Evolutionary conservation across 768 basidiomycete species (phyloP).

Genomic region (Gloeophyllum trabeum): DNA sequence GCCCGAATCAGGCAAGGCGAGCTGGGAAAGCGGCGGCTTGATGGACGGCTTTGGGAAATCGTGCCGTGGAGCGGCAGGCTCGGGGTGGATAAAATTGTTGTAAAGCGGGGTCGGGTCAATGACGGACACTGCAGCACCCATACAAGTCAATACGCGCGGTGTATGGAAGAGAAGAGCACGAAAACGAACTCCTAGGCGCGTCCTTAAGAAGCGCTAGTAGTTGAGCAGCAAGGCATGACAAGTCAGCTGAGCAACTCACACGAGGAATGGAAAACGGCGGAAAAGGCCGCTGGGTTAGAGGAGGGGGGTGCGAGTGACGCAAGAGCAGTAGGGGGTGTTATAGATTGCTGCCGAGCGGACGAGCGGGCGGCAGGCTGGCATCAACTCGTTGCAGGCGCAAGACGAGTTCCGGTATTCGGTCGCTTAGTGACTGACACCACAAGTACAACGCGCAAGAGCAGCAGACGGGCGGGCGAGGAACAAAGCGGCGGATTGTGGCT

Average conservation of each 20-base stretch:
- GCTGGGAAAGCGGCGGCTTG: background rate
- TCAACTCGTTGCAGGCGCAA: no score
- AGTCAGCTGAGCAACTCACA: background rate
- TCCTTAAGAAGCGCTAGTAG: background rate
- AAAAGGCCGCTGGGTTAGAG: background rate
- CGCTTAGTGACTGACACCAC: no score
- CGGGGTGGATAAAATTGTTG: background rate
- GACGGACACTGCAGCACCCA: background rate
- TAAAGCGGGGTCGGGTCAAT: background rate
- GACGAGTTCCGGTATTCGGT: conserved; percentile 6
- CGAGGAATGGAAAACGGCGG: background rate
- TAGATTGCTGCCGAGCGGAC: background rate
- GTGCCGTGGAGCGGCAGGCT: background rate
- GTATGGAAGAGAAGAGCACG: no score
- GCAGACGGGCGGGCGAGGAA: no score
- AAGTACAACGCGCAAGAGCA: no score
- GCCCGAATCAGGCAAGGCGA: no score
- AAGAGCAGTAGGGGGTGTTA: background rate
- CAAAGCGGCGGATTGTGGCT: no score
- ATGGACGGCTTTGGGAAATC: background rate
- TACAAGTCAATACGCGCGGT: no score
- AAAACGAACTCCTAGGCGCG: background rate
- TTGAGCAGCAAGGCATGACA: no score
- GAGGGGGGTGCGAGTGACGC: background rate
- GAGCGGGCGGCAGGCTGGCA: conserved; percentile 14